These are phyloP conservation scores for Schizothecium vesticola DNA, from an alignment of 495 filamentous ascomycete genomes.

Conservation along the genomic window DNA sequence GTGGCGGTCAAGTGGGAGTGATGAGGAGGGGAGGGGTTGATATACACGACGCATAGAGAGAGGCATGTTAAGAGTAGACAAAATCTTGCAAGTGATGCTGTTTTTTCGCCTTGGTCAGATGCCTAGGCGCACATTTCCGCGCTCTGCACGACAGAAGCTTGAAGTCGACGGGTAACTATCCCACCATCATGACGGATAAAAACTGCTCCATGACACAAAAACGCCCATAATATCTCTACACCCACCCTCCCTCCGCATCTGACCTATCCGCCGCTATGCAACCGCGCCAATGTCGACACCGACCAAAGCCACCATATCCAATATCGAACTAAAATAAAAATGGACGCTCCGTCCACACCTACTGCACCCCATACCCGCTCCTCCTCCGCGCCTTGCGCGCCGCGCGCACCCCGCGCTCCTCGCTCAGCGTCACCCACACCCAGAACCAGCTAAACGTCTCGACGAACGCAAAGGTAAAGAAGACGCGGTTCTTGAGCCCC, in stretches of 20 bases:
- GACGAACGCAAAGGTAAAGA: constrained; percentile 79
- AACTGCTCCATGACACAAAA: background rate
- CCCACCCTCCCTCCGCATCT: background rate
- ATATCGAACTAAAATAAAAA: no score
- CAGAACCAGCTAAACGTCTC: constrained; percentile 88
- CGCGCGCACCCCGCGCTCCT: constrained; percentile 41
- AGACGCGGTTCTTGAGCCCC: constrained; percentile 68
- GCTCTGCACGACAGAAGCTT: background rate
- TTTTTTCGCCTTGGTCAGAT: background rate
- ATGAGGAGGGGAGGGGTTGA: background rate
- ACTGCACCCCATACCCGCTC: constrained; percentile 22
- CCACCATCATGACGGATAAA: background rate
- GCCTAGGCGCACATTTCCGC: background rate
- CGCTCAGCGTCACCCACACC: constrained; percentile 56
- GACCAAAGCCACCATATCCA: background rate
- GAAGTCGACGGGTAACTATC: background rate
- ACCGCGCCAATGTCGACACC: background rate
- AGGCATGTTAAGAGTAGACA: background rate
- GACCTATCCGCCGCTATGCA: background rate
- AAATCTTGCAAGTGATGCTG: background rate
- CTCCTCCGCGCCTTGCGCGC: constrained; percentile 27
- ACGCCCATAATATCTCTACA: background rate
- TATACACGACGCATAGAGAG: background rate
- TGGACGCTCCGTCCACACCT: background rate
- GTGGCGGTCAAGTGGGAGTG: constrained; percentile 29